A percentile compares a stretch with the other conserved stretches of the same genome.
phyloP scores from a whole-genome alignment of 371 early-diverging fungal species.

The Rhizopus microsporus region DNA sequence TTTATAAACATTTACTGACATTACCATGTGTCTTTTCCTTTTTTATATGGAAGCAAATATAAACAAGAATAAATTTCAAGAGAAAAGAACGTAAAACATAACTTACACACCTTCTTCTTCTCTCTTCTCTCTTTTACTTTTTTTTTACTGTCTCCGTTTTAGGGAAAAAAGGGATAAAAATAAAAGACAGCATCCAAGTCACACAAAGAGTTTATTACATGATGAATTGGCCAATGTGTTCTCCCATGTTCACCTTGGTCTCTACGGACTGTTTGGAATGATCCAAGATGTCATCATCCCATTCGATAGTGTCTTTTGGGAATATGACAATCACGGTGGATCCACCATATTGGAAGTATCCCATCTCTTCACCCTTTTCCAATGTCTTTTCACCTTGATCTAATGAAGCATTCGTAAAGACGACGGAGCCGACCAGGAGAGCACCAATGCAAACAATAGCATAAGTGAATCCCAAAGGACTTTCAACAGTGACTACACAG shows the following conservation, averaged over 20 bases:
- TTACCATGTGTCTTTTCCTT: too few relatives aligned
- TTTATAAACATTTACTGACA: too few relatives aligned
- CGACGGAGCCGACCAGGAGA: constrained; percentile 50
- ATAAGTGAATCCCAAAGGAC: constrained; percentile 20
- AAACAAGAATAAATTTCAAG: background rate
- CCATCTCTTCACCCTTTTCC: constrained; percentile 65
- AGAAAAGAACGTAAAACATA: background rate
- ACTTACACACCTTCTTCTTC: background rate
- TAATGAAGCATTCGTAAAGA: constrained; percentile 35
- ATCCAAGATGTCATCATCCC: constrained; percentile 62
- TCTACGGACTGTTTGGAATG: constrained; percentile 57
- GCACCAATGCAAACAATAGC: constrained; percentile 52
- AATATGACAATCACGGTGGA: constrained; percentile 68
- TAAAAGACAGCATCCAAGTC: background rate
- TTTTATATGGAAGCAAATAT: background rate
- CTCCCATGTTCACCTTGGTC: constrained; percentile 51
- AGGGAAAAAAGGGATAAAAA: constrained; percentile 7
- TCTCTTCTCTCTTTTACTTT: background rate
- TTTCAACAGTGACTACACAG: constrained; percentile 31
- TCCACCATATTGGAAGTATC: constrained; percentile 69
- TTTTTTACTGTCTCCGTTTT: background rate
- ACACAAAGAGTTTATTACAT: background rate
- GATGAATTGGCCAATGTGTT: constrained; percentile 35
- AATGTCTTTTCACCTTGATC: constrained; percentile 28
- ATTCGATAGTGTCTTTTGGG: constrained; percentile 53